Percentiles rank a stretch among this genome's conserved stretches.
These are phyloP conservation scores for Cyclotella kingstonii DNA, from an alignment of 108 stramenopile genomes.

Conservation along the genomic window DNA sequence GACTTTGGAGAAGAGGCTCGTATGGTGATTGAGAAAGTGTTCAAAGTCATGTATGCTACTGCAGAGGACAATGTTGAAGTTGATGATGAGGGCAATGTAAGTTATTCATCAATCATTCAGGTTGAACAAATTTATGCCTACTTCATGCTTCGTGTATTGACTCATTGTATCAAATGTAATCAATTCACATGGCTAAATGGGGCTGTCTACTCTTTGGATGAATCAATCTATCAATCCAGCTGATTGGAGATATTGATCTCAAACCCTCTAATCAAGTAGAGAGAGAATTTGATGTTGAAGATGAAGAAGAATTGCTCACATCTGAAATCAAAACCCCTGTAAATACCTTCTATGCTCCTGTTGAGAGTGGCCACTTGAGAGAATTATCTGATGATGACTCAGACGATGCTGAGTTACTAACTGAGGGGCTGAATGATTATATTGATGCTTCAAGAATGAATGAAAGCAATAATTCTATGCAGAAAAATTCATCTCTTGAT, in stretches of 20 bases:
- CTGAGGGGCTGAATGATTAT: constrained; percentile 6
- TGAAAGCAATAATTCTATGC: too few species aligned
- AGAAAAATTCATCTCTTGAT: too few species aligned
- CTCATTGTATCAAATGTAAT: neutral
- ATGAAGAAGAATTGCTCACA: constrained; percentile 20
- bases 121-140: neutral
- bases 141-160: neutral
- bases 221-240: constrained; percentile 6
- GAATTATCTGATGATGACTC: constrained; percentile 14
- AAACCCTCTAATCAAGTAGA: constrained; percentile 9
- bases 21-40: constrained; percentile 62
- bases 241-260: constrained; percentile 28
- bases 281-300: constrained; percentile 6
- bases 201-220: neutral
- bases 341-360: neutral
- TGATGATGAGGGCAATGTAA: constrained; percentile 54
- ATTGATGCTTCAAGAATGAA: too few species aligned
- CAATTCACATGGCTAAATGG: constrained; percentile 15
- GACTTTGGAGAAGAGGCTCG: constrained; percentile 7
- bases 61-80: constrained; percentile 66
- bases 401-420: constrained; percentile 8
- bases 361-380: neutral
- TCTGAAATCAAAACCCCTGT: constrained; percentile 3
- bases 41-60: constrained; percentile 82
- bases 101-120: too few species aligned